phyloP scores from a whole-genome alignment of 2,329 filamentous ascomycete species.

The Achaetomium macrosporum region DNA sequence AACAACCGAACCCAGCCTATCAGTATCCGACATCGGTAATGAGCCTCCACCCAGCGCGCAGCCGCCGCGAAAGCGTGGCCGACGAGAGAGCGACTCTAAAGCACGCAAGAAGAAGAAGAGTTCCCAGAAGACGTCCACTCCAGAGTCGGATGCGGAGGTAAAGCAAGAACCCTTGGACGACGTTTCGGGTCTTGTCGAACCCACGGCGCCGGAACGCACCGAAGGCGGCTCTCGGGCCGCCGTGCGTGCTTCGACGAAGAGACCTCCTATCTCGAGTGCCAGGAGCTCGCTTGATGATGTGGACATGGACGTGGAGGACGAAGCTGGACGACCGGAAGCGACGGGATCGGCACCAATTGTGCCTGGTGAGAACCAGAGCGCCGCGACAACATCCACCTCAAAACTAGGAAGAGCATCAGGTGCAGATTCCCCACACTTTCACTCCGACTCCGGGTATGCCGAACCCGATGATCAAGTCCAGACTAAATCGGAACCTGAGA shows the following conservation, averaged over 20 bases:
- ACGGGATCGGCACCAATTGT: neutral
- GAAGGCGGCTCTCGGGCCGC: neutral
- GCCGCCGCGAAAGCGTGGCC: neutral
- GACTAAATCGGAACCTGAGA: neutral
- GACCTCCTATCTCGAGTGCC: neutral
- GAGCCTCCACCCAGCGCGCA: slow-evolving; percentile 6
- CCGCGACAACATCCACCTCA: neutral
- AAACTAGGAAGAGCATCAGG: neutral
- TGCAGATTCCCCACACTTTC: neutral
- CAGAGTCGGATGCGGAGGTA: neutral
- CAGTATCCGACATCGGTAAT: neutral
- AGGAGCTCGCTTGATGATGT: too few relatives aligned
- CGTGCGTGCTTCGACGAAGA: neutral
- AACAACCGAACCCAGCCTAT: neutral
- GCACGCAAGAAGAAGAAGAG: slow-evolving; percentile 3
- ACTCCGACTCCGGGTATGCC: neutral
- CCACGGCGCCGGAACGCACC: neutral
- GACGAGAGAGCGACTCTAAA: slow-evolving; percentile 2
- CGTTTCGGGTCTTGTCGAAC: neutral
- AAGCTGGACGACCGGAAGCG: neutral
- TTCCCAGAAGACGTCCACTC: neutral
- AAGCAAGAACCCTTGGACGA: neutral
- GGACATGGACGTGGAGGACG: too few relatives aligned
- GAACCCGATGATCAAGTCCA: neutral
- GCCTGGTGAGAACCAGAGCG: neutral